Evolutionary conservation across 805 yeast genomes (phyloP), one percentile per base, ranked within the genome.

Genomic region (Wickerhamiella kurtzmanii): DNA sequence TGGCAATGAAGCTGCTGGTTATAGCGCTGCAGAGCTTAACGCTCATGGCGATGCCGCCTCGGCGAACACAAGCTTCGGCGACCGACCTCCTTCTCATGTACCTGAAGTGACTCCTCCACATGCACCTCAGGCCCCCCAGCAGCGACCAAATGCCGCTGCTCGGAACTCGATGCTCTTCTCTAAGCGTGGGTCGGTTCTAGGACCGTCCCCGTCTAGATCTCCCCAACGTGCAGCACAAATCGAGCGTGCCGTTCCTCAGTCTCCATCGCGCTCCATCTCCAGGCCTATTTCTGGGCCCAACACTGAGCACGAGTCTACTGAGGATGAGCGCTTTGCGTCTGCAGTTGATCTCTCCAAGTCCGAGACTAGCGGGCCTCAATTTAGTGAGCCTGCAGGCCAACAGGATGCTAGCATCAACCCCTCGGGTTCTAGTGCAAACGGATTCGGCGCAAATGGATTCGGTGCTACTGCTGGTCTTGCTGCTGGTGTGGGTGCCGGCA

Each of bases 131-230:
- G 43, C 37, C 32, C 21, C 46, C 47, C 17, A 41, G 42, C 15
- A 37, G 48, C 37, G 57, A 53, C 11, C 56, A 5, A 53, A 52
- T 36, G 47, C 54, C 0, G 59, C 58, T 2, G 59, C 60, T 1
- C 54, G 60, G 21, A 54, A 56, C 48, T 56, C 60, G 32, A 52
- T 57, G 48, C 50, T 57, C 18, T 52, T 49, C 36, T 25, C 52
- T 2, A 55, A 54, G 41, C 58, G 60, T 19, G 45, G 54, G 11
- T 54, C 58, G 11, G 52, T 53, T 11, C 35, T 53, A 11, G 22
- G 47, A 8, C 19, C 19, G 19, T 13, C 15, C 25, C 53, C 55
- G 8, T 19, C 47, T 1, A 45, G 53, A n/a, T n/a, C 43, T 53
- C 56, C 20, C 44, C 19, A 11, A 32, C 19, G 41, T 17, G 21